phyloP scores from a whole-genome alignment of 1,284 basidiomycete genomes.

The Schizophyllum commune region DNA sequence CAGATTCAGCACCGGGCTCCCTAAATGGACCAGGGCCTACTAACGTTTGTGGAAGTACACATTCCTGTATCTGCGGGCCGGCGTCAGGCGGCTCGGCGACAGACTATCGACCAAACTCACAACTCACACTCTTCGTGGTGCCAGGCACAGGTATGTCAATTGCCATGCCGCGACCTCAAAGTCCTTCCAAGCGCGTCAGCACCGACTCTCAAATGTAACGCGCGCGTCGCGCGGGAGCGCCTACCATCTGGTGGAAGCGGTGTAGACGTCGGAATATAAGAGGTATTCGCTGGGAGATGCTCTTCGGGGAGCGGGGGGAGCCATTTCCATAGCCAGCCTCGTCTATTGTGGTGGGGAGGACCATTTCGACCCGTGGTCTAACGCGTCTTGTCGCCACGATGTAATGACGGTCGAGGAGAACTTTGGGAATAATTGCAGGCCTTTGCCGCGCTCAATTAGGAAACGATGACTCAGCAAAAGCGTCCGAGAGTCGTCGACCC shows the following conservation, averaged over 20 bases:
- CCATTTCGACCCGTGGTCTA: slow-evolving; percentile 35
- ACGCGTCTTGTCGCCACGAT: slow-evolving; percentile 30
- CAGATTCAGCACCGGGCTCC: no score
- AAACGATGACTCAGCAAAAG: no score
- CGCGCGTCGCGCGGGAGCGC: slow-evolving; percentile 14
- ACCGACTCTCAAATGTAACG: neutral
- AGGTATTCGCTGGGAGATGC: slow-evolving; percentile 49
- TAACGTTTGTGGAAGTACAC: slow-evolving; percentile 88
- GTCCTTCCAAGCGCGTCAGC: slow-evolving; percentile 47
- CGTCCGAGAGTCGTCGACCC: no score
- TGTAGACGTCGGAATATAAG: slow-evolving; percentile 71
- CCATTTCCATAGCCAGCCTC: slow-evolving; percentile 31
- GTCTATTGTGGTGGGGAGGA: slow-evolving; percentile 49
- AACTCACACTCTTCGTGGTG: slow-evolving; percentile 84
- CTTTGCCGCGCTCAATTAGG: no score
- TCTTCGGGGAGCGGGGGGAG: slow-evolving; percentile 26
- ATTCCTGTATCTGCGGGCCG: slow-evolving; percentile 63
- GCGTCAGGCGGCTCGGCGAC: neutral
- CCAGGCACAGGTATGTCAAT: slow-evolving; percentile 83
- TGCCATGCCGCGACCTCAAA: slow-evolving; percentile 95
- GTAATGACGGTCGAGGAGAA: slow-evolving; percentile 16
- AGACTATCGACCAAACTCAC: slow-evolving; percentile 7
- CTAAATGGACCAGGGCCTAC: slow-evolving; percentile 13
- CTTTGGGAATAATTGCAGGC: neutral
- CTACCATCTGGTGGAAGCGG: slow-evolving; percentile 81